Conservation (phyloP, 1,284 basidiomycete genomes). For the Cystobasidium pallidum region DNA sequence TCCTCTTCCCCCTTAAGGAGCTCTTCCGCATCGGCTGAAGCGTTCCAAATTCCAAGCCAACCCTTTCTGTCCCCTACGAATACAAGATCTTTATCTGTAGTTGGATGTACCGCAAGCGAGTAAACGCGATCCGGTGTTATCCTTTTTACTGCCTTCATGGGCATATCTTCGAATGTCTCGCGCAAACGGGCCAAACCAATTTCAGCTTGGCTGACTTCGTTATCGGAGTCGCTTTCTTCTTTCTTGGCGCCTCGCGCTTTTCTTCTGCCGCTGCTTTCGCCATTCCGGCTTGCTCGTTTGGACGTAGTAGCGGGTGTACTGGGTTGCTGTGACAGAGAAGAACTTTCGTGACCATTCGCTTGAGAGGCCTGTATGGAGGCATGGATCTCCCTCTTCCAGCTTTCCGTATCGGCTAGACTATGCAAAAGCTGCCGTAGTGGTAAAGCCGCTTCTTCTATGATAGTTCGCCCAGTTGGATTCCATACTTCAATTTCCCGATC, state of each 20-base stretch:
- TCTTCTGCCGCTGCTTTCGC: constrained; percentile 5
- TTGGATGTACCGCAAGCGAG: constrained; percentile 59
- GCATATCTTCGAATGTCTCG: constrained; percentile 34
- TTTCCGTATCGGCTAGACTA: constrained; percentile 13
- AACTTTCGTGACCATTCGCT: background rate
- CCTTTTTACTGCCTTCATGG: constrained; percentile 46
- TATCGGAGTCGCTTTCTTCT: constrained; percentile 37
- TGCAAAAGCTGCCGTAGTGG: constrained; percentile 25
- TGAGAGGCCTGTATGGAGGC: constrained; percentile 1
- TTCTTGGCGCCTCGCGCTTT: constrained; percentile 9
- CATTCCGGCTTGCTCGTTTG: constrained; percentile 12
- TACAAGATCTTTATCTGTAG: constrained; percentile 57
- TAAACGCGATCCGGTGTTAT: constrained; percentile 59
- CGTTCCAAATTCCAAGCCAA: constrained; percentile 58
- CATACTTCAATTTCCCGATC: constrained; percentile 40
- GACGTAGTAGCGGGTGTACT: constrained; percentile 13
- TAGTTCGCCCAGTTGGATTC: constrained; percentile 37
- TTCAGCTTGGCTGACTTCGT: background rate
- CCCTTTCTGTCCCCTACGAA: constrained; percentile 60
- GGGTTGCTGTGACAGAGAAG: constrained; percentile 12
- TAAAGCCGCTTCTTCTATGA: constrained; percentile 27
- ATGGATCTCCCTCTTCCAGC: constrained; percentile 21
- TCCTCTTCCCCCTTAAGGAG: constrained; percentile 54
- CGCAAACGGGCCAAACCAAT: constrained; percentile 22
- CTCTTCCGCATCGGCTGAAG: constrained; percentile 43